Percentiles rank a stretch among this genome's conserved stretches.
Evolutionary conservation across 129 eudicot genomes (phyloP).

Genomic region (Oenanthe sinensis): DNA sequence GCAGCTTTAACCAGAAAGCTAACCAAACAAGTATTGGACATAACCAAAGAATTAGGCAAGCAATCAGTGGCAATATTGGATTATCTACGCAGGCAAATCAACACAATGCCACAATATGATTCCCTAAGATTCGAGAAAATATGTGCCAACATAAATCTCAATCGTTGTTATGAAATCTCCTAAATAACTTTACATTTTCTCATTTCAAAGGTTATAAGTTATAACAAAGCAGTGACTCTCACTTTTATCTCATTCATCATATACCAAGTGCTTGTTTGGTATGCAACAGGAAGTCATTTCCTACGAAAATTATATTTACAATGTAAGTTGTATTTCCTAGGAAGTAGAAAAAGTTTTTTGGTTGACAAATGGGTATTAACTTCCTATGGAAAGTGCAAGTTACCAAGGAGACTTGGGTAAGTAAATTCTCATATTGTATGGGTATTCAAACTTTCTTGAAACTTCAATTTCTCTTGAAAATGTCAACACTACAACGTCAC

Average conservation of each 20-base stretch:
- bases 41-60: not conserved
- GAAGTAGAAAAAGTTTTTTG: too few relatives aligned
- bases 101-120: not conserved
- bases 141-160: not conserved
- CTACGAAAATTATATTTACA: too few relatives aligned
- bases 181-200: not conserved
- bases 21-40: not conserved
- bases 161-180: not conserved
- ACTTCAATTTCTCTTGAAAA: too few relatives aligned
- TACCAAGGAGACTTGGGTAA: too few relatives aligned
- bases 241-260: not conserved
- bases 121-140: not conserved
- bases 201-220: not conserved
- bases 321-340: too few relatives aligned
- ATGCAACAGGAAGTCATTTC: too few relatives aligned
- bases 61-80: not conserved
- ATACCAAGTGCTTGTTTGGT: too few relatives aligned
- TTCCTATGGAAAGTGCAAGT: too few relatives aligned
- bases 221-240: not conserved
- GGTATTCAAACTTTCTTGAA: too few relatives aligned
- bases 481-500: too few relatives aligned
- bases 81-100: not conserved
- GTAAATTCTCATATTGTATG: too few relatives aligned
- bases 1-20: not conserved
- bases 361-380: too few relatives aligned